These are phyloP conservation scores for Mucor piriformis DNA, from an alignment of 371 early-diverging fungal species.

Conservation along the genomic window DNA sequence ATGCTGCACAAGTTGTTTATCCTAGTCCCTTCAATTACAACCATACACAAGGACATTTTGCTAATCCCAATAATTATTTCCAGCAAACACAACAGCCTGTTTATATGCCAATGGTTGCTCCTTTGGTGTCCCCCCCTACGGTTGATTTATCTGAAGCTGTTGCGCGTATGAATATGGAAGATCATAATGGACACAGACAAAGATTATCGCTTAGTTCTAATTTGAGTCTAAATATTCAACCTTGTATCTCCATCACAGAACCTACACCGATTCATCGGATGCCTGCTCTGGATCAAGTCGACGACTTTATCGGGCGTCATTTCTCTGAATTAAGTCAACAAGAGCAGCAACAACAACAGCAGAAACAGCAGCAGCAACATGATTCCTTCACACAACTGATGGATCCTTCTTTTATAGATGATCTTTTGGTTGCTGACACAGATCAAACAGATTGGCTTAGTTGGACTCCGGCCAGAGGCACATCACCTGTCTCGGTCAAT, in stretches of 20 bases:
- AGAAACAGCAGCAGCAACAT: neutral
- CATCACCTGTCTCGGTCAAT: slow-evolving; percentile 9
- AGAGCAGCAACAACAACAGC: neutral
- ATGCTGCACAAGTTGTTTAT: neutral
- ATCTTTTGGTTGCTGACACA: slow-evolving; percentile 6
- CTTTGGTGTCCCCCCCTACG: slow-evolving; percentile 14
- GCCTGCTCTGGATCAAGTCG: neutral
- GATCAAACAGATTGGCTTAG: slow-evolving; percentile 20
- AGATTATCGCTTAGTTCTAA: slow-evolving; percentile 3
- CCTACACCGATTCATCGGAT: slow-evolving; percentile 19
- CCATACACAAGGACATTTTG: neutral
- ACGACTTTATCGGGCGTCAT: neutral
- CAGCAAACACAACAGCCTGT: slow-evolving; percentile 1
- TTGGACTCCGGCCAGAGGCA: slow-evolving; percentile 23
- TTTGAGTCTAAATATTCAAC: slow-evolving; percentile 24
- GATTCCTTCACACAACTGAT: slow-evolving; percentile 5
- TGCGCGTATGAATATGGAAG: slow-evolving; percentile 15
- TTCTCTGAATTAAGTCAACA: neutral
- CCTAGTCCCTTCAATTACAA: neutral
- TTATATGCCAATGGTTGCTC: slow-evolving; percentile 1
- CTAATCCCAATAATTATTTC: neutral
- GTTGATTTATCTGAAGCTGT: slow-evolving; percentile 13
- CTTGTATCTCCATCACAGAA: slow-evolving; percentile 34
- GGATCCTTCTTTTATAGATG: slow-evolving; percentile 7
- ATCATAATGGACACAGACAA: slow-evolving; percentile 1